Evolutionary conservation across 257 asterid species (phyloP).

Genomic region (Paulownia fortunei): DNA sequence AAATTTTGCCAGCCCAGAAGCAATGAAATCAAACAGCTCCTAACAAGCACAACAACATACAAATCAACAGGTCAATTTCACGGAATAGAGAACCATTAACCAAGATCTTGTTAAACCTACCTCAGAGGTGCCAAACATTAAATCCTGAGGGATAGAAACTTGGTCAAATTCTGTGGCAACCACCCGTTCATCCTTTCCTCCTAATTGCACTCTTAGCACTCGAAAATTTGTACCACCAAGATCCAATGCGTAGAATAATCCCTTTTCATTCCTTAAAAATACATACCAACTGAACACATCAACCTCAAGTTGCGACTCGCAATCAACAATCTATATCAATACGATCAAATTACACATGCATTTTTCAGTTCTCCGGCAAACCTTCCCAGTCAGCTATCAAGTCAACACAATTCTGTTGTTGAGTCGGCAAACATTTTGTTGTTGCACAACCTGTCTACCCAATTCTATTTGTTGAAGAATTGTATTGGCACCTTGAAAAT

Average conservation of each 20-base stretch:
- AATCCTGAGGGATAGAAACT: slow-evolving; percentile 67
- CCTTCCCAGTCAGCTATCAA: background rate
- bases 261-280: slow-evolving; percentile 67
- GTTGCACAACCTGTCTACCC: background rate
- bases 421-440: background rate
- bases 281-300: slow-evolving; percentile 5
- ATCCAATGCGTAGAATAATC: slow-evolving; percentile 80
- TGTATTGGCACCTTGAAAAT: background rate
- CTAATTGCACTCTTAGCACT: slow-evolving; percentile 77
- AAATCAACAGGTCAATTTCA: background rate
- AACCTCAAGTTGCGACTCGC: background rate
- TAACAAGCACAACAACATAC: slow-evolving; percentile 15
- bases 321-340: slow-evolving; percentile 3
- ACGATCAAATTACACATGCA: background rate
- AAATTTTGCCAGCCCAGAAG: slow-evolving; percentile 68
- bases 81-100: background rate
- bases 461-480: background rate
- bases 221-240: slow-evolving; percentile 92
- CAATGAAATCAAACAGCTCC: slow-evolving; percentile 87
- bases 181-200: slow-evolving; percentile 74
- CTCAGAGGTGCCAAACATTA: slow-evolving; percentile 72
- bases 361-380: background rate
- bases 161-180: slow-evolving; percentile 70
- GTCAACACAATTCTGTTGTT: background rate
- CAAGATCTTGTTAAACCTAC: slow-evolving; percentile 36